Evolutionary conservation across 2,329 filamentous ascomycete species (phyloP), one percentile per base, ranked within the genome.

Genomic region (Alternaria conjuncta): DNA sequence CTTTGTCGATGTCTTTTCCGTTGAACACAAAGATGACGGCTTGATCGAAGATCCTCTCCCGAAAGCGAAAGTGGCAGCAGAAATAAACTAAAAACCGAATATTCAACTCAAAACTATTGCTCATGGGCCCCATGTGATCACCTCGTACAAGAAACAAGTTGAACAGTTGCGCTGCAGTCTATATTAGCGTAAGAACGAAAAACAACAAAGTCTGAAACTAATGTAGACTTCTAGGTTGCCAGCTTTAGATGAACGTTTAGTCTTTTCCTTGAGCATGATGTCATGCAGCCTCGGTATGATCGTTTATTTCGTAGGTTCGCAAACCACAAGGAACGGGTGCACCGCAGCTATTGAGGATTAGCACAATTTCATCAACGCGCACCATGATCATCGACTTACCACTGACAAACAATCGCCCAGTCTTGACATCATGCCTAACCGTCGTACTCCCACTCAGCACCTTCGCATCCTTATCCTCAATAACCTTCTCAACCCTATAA

Each of bases 351-450:
- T 10, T 20, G 6, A 3, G n/a, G 0, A 4, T 60, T 49, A 62
- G 47, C 23, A 50, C 43, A 21, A 1, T 0, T 3, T 46, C 3
- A 6, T 9, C 20, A n/a, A 3, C 15, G 11, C 5, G 3, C 7
- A 30, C 6, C 12, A 44, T 10, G 6, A 18, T 6, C 49, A 12
- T 1, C 10, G 26, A 68, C 68, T 68, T 55, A 74, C 70, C 70
- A 8, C 71, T 69, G 41, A 76, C 47, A 21, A 74, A 77, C 18
- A 77, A 41, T 25, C 70, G 60, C 2, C 71, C 71, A 6, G 68
- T 76, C 61, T 71, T 73, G 1, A 55, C 66, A 68, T 77, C 75
- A 47, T 76, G 73, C 20, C 67, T 63, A 0, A 71, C 71, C 1
- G 71, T 76, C 8, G 74, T 77, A 20, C 67, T 64, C 1, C 68